Percentiles rank a stretch among this genome's conserved stretches.
Conservation (phyloP, 2,329 filamentous ascomycete species). For the Didymella lethalis region DNA sequence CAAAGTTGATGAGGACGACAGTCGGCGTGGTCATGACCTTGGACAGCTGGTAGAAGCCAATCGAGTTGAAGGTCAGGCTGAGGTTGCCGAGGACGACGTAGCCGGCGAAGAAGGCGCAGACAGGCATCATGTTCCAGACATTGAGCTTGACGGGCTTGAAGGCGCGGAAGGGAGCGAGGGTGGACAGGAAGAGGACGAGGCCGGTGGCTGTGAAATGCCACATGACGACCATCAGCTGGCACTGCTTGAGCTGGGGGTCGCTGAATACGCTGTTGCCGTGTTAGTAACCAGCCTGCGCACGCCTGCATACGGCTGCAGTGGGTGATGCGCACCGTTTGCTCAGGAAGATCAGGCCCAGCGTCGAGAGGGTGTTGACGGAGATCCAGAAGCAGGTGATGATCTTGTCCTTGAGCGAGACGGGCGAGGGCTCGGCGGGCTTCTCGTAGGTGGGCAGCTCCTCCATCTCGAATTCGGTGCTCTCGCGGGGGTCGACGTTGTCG, state of each 20-base stretch:
- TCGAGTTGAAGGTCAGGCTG: constrained; percentile 56
- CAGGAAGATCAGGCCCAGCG: constrained; percentile 55
- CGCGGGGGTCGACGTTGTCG: constrained; percentile 49
- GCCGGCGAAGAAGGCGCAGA: constrained; percentile 57
- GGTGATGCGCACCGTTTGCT: constrained; percentile 52
- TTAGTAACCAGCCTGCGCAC: constrained; percentile 28
- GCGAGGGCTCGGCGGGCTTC: constrained; percentile 37
- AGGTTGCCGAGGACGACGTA: constrained; percentile 58
- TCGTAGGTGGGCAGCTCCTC: constrained; percentile 48
- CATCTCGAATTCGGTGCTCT: constrained; percentile 39
- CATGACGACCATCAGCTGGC: constrained; percentile 58
- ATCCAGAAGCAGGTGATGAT: constrained; percentile 53
- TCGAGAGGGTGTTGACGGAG: constrained; percentile 54
- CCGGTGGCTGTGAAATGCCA: constrained; percentile 58
- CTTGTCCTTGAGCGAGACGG: constrained; percentile 47
- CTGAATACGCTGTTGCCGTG: constrained; percentile 52
- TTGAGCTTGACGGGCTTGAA: constrained; percentile 56
- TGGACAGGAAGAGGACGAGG: constrained; percentile 55
- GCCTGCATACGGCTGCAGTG: not conserved
- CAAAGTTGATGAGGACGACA: constrained; percentile 56
- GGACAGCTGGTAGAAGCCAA: constrained; percentile 59
- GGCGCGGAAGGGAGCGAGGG: constrained; percentile 53
- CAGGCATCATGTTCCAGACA: constrained; percentile 55
- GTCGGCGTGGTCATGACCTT: constrained; percentile 60
- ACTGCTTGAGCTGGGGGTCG: constrained; percentile 54